Percentiles rank a stretch among this genome's conserved stretches.
These are phyloP conservation scores for Trichophyton equinum DNA, from an alignment of 2,329 filamentous ascomycete species.

Conservation along the genomic window DNA sequence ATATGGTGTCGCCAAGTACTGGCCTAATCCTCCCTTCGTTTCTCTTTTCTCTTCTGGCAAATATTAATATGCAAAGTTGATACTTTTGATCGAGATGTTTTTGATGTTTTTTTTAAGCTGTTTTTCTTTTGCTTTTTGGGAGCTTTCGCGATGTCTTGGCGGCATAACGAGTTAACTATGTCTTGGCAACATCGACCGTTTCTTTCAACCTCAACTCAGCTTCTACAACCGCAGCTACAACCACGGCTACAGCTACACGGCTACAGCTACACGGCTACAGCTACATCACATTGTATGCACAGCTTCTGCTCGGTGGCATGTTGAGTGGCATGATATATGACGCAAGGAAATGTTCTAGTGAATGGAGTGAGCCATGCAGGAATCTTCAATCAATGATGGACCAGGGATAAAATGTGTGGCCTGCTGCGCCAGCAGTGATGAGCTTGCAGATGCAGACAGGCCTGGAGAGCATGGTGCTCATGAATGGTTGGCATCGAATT, in stretches of 20 bases:
- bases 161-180: background rate
- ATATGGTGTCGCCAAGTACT: background rate
- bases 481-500: slow-evolving; percentile 17
- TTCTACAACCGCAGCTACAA: too few species aligned
- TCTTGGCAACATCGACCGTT: background rate
- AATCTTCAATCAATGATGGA: background rate
- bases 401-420: background rate
- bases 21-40: background rate
- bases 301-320: background rate
- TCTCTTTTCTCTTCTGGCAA: background rate
- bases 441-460: background rate
- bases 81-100: background rate
- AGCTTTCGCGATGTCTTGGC: background rate
- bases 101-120: background rate
- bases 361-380: background rate
- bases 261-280: too few species aligned
- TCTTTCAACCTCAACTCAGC: background rate
- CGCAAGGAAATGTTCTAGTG: background rate
- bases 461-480: background rate
- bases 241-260: too few species aligned
- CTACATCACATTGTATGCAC: too few species aligned
- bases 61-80: background rate
- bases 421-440: background rate
- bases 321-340: background rate
- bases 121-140: background rate